Base-by-base conservation (phyloP, 2,329 filamentous ascomycete species). In the Beauveria varroae region DNA sequence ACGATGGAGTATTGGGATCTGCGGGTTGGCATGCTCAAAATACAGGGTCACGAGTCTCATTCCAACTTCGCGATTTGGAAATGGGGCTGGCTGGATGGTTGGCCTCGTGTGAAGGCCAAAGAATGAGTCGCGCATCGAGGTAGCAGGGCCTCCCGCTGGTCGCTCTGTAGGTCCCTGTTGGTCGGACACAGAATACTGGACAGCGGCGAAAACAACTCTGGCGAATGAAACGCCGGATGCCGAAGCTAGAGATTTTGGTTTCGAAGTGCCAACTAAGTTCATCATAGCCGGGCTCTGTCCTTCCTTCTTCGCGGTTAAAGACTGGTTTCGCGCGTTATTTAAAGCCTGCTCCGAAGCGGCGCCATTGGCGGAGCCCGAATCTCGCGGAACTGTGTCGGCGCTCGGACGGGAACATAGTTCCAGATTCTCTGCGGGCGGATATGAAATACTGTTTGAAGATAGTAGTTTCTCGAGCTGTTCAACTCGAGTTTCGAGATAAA, bases 21-120 rank as follows among this genome's bases (percentile, higher is more conserved):
- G 93, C 5, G 93, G 93, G 71, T 98, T 98, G 1, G 93, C 91
- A 72, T 97, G 90, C 75, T 97, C 91, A 73, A 98, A 98, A 73
- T 97, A 98, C 43, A 97, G 82, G 60, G 86, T 84, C 43, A 91
- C 87, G 20, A 98, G 81, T 63, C 86, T 84, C 60, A 83, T 75
- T 1, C 87, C 93, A 3, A 96, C 79, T 37, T 89, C 85, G 65
- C 84, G 86, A 64, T 90, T 86, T 0, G 95, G 95, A 67, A 98
- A 97, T 0, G 86, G 81, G 0, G 93, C 93, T 50, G 90, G 89
- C 64, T 90, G 87, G 70, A 97, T 95, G 18, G 87, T 91, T 1
- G 93, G 91, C 68, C 89, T 93, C 2, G 91, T 96, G 68, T 97
- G 92, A 50, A 98, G 78, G n/a, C 93, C 93, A 70, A 98, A 98